Evolutionary conservation across 164 flowering plant genomes (phyloP), one percentile per base, ranked within the genome.

Genomic region (Warburgia ugandensis): DNA sequence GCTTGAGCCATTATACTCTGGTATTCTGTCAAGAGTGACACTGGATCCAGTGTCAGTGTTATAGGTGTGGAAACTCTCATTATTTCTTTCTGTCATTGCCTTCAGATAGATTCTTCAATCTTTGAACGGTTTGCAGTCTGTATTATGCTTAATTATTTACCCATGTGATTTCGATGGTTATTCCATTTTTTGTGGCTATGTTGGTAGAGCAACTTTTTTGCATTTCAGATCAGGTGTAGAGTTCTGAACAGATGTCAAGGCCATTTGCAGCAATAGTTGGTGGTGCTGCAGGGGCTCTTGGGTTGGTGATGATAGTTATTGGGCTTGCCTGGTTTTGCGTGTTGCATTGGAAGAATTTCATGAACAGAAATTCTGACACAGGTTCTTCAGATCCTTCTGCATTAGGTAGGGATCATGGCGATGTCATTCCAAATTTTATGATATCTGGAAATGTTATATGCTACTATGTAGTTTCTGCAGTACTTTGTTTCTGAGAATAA

Each of bases 351-450:
- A 80, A 64, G 52, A 71, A 54, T 25, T 51, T 44, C 16, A 55
- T 70, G 10, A 79, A 74, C 48, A 67, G 46, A 64, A 76, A 64
- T 41, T 83, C 92, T 0, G 92, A 80, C 14, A 72, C 83, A 21
- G 81, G 80, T 41, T 83, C 87, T 49, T 83, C 92, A 31, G 87
- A 81, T 55, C 91, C 86, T 41, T 76, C 82, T 52, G 79, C 81
- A 48, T 50, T 54, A 64, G 87, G 92, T 80, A 75, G 54, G 54
- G 17, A 21, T 28, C 11, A 1, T 48, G 37, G 19, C 6, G 20
- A 14, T 5, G 28, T 20, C 37, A 48, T 20, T 19, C 4, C 4
- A 17, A 7, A 17, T 17, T n/a, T 31, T 11, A 6, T 12, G 25
- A 17, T 8, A 29, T 1, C 12, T 30, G 22, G 29, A 9, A 6